Evolutionary conservation across 2,329 filamentous ascomycete species (phyloP).

Genomic region (Aspergillus niger): DNA sequence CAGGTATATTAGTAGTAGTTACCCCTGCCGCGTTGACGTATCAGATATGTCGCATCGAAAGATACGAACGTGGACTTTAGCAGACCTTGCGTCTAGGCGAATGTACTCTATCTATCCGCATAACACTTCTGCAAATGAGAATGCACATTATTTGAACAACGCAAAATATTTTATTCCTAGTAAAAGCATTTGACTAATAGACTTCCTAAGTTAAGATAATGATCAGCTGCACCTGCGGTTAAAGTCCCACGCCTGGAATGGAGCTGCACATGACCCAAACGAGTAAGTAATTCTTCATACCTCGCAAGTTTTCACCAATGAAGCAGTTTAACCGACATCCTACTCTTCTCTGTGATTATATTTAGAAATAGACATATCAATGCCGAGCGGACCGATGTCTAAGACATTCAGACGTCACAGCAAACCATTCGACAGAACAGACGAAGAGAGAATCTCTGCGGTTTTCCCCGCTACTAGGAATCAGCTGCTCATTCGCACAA

Average conservation of each 20-base stretch:
- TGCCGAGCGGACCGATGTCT: neutral
- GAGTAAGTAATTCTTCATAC: neutral
- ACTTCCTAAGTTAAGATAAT: neutral
- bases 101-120: neutral
- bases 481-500: neutral
- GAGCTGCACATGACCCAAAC: neutral
- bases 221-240: neutral
- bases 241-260: neutral
- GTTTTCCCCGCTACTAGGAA: neutral
- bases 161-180: neutral
- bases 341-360: neutral
- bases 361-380: neutral
- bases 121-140: too few species aligned
- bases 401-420: conserved; percentile 2
- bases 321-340: neutral
- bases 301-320: neutral
- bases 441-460: neutral
- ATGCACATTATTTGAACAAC: neutral
- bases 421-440: neutral
- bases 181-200: neutral
- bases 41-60: conserved; percentile 6
- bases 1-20: neutral
- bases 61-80: neutral
- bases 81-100: neutral
- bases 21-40: conserved; percentile 5